These are phyloP conservation scores for Colletotrichum magnum DNA, from an alignment of 2,329 filamentous ascomycete species.

Conservation along the genomic window DNA sequence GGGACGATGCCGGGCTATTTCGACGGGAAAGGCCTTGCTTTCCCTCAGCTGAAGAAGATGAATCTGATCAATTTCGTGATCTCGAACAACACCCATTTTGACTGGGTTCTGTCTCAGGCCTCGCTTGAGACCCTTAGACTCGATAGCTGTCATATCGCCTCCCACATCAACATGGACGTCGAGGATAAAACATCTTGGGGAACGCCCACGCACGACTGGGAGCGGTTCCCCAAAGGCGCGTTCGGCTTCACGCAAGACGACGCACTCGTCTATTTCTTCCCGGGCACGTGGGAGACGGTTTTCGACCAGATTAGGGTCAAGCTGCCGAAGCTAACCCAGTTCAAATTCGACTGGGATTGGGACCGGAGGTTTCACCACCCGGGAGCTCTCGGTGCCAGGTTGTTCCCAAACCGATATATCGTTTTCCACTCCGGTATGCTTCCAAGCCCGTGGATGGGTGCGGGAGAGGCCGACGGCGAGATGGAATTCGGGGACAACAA, in stretches of 20 bases:
- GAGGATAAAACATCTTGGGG: not conserved
- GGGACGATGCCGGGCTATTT: conserved; percentile 43
- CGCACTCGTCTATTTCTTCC: conserved; percentile 21
- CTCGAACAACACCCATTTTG: conserved; percentile 43
- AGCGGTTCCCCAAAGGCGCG: not conserved
- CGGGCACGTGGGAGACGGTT: conserved; percentile 43
- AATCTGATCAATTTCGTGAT: conserved; percentile 38
- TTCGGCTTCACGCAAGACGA: conserved; percentile 1
- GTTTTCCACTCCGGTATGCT: not conserved
- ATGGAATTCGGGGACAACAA: conserved; percentile 6
- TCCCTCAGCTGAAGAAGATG: conserved; percentile 42
- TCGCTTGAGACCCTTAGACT: conserved; percentile 34
- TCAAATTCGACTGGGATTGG: conserved; percentile 17
- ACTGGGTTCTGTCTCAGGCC: conserved; percentile 44
- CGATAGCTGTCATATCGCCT: conserved; percentile 37
- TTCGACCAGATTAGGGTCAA: conserved; percentile 41
- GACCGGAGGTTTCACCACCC: not conserved
- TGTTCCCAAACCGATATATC: conserved; percentile 4
- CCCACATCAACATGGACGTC: conserved; percentile 16
- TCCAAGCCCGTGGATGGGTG: not conserved
- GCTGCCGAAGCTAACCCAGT: conserved; percentile 41
- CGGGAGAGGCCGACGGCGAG: not conserved
- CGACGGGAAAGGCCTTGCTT: conserved; percentile 40
- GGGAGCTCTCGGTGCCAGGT: not conserved
- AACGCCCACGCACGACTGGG: conserved; percentile 36